Conservation (phyloP, 78 protist genomes). For the Dictyostelium capitatum region DNA sequence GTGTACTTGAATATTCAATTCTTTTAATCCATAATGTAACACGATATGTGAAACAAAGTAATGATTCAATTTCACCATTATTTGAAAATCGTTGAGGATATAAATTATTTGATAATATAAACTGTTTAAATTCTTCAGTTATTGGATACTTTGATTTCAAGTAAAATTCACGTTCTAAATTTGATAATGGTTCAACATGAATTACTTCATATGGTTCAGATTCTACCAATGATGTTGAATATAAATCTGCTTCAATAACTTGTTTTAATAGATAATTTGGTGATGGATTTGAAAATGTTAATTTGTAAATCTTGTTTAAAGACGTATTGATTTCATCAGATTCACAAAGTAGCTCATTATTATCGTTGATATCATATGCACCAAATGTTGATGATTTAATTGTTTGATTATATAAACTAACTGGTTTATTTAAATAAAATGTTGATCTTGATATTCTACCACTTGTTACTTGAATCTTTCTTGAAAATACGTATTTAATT, state of each 20-base stretch:
- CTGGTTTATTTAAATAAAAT: not conserved
- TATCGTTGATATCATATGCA: not conserved
- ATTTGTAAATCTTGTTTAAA: no score
- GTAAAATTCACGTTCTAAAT: not conserved
- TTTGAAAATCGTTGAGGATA: not conserved
- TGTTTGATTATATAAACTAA: not conserved
- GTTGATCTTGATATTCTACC: not conserved
- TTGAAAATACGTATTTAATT: no score
- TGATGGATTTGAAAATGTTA: not conserved
- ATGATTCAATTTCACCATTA: not conserved
- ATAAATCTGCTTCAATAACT: not conserved
- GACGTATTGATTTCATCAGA: not conserved
- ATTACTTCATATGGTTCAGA: not conserved
- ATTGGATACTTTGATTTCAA: not conserved
- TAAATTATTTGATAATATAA: not conserved
- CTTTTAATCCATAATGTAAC: not conserved
- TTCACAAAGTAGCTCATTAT: not conserved
- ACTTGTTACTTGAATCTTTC: not conserved
- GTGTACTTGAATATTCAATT: not conserved
- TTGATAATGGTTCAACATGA: not conserved
- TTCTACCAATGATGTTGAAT: not conserved
- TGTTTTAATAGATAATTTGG: not conserved
- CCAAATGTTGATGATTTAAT: not conserved
- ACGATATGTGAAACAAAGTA: not conserved
- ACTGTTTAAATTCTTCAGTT: not conserved